Evolutionary conservation across 2,329 filamentous ascomycete species (phyloP).

Genomic region (Aspergillus clavatus): DNA sequence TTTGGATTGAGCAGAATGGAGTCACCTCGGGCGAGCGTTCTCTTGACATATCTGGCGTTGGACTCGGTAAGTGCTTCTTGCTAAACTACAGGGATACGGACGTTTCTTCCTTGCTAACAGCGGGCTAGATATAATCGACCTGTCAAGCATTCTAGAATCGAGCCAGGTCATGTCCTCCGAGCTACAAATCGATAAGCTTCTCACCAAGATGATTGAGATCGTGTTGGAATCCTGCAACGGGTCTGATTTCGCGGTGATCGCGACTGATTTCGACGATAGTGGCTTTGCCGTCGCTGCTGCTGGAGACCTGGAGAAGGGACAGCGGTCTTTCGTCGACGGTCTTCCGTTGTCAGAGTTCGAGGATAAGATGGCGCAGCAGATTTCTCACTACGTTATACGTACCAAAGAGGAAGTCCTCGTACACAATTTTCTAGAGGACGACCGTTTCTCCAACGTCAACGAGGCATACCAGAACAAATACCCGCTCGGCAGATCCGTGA

Average conservation of each 20-base stretch:
- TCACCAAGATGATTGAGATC: slow-evolving; percentile 61
- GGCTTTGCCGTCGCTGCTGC: slow-evolving; percentile 59
- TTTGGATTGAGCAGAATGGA: slow-evolving; percentile 41
- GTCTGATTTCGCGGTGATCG: slow-evolving; percentile 57
- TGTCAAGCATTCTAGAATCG: slow-evolving; percentile 60
- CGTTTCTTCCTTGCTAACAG: slow-evolving; percentile 31
- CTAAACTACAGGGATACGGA: not conserved
- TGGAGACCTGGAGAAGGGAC: slow-evolving; percentile 53
- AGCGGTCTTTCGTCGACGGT: slow-evolving; percentile 50
- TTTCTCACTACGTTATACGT: slow-evolving; percentile 58
- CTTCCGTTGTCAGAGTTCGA: slow-evolving; percentile 54
- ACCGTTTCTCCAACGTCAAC: slow-evolving; percentile 59
- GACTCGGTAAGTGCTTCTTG: slow-evolving; percentile 30
- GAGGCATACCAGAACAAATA: slow-evolving; percentile 53
- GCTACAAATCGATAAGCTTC: slow-evolving; percentile 57
- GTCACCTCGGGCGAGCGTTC: slow-evolving; percentile 35
- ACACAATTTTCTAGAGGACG: slow-evolving; percentile 60
- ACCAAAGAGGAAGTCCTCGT: slow-evolving; percentile 61
- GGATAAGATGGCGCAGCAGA: slow-evolving; percentile 56
- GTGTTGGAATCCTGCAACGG: slow-evolving; percentile 60
- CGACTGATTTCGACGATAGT: slow-evolving; percentile 55
- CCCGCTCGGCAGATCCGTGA: slow-evolving; percentile 56
- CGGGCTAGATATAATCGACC: slow-evolving; percentile 57
- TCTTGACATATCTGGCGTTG: slow-evolving; percentile 40
- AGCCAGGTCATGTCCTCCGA: slow-evolving; percentile 63